Percentiles rank a stretch among this genome's conserved stretches.
These are phyloP conservation scores for Lasiosphaeriaceae sp. DNA, from an alignment of 495 filamentous ascomycete species.

Conservation along the genomic window DNA sequence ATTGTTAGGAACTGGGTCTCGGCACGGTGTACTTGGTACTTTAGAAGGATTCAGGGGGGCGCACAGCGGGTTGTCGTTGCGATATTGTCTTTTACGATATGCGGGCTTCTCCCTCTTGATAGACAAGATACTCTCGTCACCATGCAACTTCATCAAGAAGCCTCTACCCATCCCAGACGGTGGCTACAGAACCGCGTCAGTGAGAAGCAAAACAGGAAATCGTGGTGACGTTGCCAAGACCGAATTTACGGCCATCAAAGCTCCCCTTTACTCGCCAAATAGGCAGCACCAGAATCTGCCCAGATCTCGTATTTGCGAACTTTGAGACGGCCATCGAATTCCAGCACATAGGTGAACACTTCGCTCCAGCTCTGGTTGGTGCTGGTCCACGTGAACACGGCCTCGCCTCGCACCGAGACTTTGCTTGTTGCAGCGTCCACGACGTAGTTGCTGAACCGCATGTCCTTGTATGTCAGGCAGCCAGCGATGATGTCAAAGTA, in stretches of 20 bases:
- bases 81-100: background rate
- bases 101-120: background rate
- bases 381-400: conserved; percentile 45
- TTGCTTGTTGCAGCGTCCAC: conserved; percentile 43
- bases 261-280: conserved; percentile 49
- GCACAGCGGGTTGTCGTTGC: background rate
- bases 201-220: no score
- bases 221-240: no score
- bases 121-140: background rate
- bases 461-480: conserved; percentile 41
- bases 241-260: background rate
- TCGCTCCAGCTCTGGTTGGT: conserved; percentile 57
- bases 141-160: no score
- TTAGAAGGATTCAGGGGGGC: background rate
- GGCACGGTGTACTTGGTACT: background rate
- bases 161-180: no score
- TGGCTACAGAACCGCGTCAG: no score
- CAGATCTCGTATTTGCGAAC: conserved; percentile 55
- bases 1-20: background rate
- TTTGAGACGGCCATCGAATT: conserved; percentile 40
- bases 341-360: conserved; percentile 53
- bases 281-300: conserved; percentile 63
- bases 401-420: conserved; percentile 48
- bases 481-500: conserved; percentile 48
- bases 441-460: conserved; percentile 51